Conservation (phyloP, 1,284 basidiomycete species). For the Laetiporus sulphureus region DNA sequence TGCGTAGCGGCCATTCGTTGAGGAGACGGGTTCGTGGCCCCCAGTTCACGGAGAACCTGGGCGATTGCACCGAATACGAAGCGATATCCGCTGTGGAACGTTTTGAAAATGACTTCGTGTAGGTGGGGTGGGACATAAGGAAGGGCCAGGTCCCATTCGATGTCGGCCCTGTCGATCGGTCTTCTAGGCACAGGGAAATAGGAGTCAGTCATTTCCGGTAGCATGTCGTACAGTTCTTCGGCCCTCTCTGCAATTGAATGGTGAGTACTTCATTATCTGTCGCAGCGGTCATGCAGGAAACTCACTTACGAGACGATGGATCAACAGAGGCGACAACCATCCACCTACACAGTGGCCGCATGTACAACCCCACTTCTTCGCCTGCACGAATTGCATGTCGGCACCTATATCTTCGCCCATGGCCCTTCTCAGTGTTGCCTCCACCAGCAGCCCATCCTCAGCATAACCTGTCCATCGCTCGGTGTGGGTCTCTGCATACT, state of each 20-base stretch:
- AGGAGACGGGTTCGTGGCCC: not conserved
- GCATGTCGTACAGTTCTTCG: too few species aligned
- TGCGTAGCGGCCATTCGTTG: not conserved
- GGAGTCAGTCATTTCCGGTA: too few species aligned
- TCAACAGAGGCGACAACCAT: slow-evolving; percentile 17
- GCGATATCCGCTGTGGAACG: not conserved
- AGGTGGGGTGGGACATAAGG: not conserved
- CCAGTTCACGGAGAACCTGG: not conserved
- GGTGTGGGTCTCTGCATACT: not conserved
- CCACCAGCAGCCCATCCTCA: slow-evolving; percentile 3
- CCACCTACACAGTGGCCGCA: slow-evolving; percentile 14
- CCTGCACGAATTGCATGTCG: slow-evolving; percentile 6
- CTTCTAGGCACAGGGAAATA: too few species aligned
- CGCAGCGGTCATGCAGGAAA: too few species aligned
- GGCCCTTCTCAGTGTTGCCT: slow-evolving; percentile 8
- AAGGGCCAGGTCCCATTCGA: not conserved
- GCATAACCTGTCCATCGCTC: slow-evolving; percentile 2
- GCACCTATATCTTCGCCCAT: slow-evolving; percentile 1
- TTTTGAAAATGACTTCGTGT: not conserved
- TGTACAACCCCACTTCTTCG: slow-evolving; percentile 13
- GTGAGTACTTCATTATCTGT: too few species aligned
- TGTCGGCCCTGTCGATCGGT: not conserved
- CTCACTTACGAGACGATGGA: not conserved
- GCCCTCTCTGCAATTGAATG: too few species aligned
- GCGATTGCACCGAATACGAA: not conserved